These are phyloP conservation scores for Fragosphaeria purpurea DNA, from an alignment of 2,329 filamentous ascomycete species.

Conservation along the genomic window DNA sequence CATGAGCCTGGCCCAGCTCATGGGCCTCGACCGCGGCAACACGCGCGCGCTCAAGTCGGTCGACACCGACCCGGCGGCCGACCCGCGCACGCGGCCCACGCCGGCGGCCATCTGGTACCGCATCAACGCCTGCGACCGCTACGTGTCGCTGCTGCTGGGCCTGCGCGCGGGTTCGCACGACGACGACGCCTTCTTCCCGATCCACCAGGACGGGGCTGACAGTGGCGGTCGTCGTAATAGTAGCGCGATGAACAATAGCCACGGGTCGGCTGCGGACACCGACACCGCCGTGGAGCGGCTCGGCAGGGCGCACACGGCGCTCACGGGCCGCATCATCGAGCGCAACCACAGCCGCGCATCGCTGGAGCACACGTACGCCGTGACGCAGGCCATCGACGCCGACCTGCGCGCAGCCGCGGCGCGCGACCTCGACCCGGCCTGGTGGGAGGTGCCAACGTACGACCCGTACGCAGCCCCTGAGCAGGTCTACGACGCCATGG, in stretches of 20 bases:
- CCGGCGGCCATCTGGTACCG: conserved; percentile 35
- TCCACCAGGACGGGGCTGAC: background rate
- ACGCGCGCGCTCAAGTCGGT: conserved; percentile 27
- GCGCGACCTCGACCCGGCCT: conserved; percentile 30
- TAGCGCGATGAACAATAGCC: conserved; percentile 4
- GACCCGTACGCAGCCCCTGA: conserved; percentile 13
- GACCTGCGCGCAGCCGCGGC: conserved; percentile 33
- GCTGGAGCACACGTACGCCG: conserved; percentile 26
- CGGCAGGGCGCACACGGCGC: conserved; percentile 32
- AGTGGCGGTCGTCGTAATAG: too few species aligned
- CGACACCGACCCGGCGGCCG: conserved; percentile 27
- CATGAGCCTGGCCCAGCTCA: conserved; percentile 39
- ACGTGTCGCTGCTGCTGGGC: conserved; percentile 40
- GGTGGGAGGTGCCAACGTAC: conserved; percentile 35
- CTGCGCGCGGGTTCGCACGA: conserved; percentile 34
- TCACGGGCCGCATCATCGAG: conserved; percentile 35
- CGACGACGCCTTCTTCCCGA: conserved; percentile 9
- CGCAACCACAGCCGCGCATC: conserved; percentile 35
- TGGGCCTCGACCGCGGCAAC: conserved; percentile 34
- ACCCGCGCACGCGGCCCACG: conserved; percentile 20
- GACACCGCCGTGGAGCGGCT: conserved; percentile 32
- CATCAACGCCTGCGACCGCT: conserved; percentile 39
- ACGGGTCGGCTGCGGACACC: conserved; percentile 16
- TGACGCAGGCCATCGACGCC: conserved; percentile 34
- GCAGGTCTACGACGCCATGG: conserved; percentile 20